phyloP scores from a whole-genome alignment of 148 eudicot genomes.

The Drosera capensis region DNA sequence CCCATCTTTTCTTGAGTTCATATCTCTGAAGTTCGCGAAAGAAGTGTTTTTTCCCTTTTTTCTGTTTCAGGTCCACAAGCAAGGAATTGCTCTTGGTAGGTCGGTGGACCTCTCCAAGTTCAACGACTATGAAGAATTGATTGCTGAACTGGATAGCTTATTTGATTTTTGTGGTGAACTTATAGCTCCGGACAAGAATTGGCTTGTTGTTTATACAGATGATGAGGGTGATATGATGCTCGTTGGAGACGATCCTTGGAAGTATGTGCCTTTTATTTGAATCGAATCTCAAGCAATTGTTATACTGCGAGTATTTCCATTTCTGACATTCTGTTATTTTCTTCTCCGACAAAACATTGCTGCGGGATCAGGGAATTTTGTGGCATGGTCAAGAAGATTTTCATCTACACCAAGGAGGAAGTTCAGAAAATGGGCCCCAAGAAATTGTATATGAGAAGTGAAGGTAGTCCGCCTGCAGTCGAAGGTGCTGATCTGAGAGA shows the following conservation, averaged over 20 bases:
- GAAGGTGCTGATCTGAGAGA: conserved; percentile 50
- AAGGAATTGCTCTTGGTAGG: conserved; percentile 90
- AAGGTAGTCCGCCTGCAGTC: conserved; percentile 31
- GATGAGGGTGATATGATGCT: conserved; percentile 99
- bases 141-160: conserved; percentile 64
- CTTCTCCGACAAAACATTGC: neutral
- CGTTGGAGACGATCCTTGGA: conserved; percentile 99
- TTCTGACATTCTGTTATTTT: too few species aligned
- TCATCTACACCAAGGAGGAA: conserved; percentile 82
- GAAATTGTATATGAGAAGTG: conserved; percentile 36
- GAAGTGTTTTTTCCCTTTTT: neutral
- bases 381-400: conserved; percentile 80
- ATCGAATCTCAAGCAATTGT: neutral
- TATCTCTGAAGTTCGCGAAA: too few species aligned
- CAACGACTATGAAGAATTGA: conserved; percentile 53
- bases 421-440: conserved; percentile 76
- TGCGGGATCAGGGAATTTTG: conserved; percentile 60
- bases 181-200: conserved; percentile 43
- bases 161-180: conserved; percentile 84
- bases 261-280: conserved; percentile 26
- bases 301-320: neutral
- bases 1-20: neutral
- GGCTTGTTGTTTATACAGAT: conserved; percentile 83
- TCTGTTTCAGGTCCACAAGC: conserved; percentile 74
- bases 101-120: conserved; percentile 88